These are phyloP conservation scores for Trametes sp. DNA, from an alignment of 1,284 basidiomycete genomes.

Conservation along the genomic window DNA sequence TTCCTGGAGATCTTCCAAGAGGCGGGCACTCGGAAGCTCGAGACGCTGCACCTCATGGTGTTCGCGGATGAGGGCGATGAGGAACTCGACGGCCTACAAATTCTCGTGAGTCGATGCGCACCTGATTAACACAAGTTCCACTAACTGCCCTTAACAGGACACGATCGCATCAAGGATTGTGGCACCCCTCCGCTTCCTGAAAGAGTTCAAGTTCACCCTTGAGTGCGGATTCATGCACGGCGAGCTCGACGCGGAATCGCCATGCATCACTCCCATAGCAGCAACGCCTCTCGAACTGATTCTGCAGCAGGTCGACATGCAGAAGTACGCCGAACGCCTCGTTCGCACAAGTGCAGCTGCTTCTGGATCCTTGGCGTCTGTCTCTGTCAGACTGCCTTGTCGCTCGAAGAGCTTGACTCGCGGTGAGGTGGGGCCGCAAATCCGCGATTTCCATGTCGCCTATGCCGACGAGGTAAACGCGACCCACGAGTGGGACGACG, in stretches of 20 bases:
- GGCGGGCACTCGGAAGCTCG: not conserved
- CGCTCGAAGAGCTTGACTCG: not conserved
- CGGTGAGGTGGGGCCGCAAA: not conserved
- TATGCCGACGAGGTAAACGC: not conserved
- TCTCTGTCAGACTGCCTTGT: not conserved
- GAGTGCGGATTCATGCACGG: too few relatives aligned
- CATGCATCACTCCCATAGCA: not conserved
- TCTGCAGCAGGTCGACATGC: not conserved
- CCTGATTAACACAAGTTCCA: not conserved
- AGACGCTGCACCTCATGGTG: not conserved
- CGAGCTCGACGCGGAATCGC: not conserved
- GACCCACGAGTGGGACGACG: not conserved
- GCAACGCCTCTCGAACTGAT: not conserved
- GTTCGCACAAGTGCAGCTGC: not conserved
- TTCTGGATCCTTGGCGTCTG: not conserved
- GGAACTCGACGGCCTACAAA: not conserved
- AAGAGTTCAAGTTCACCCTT: not conserved
- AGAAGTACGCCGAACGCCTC: not conserved
- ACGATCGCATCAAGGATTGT: not conserved
- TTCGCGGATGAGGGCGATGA: not conserved
- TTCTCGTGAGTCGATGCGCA: not conserved
- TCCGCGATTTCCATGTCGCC: not conserved
- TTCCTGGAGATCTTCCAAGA: not conserved
- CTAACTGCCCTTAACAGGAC: not conserved
- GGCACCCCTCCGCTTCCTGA: not conserved